Base-by-base conservation (phyloP, 208 protist species). In the Porcisia deanei region DNA sequence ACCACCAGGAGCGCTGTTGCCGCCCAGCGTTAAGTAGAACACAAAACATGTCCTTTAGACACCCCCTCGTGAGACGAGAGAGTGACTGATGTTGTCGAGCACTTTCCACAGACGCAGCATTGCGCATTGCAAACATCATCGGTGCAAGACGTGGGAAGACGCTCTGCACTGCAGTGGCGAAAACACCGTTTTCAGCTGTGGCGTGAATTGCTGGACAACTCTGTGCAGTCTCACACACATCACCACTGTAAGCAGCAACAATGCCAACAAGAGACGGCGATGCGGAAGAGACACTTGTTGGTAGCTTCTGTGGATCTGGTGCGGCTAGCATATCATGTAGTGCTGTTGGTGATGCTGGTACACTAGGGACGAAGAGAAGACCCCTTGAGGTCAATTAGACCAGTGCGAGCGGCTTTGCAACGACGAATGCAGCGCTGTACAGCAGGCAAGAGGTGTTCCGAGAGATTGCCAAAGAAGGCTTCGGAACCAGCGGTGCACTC, bases 121-220 rank as follows among this genome's bases (percentile, higher is more conserved):
- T 30, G 64, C 75, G 83, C 85, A 94, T 90, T 30, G 60, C 72
- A 65, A n/a, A 49, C 67, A 30, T 82, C 58, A 30, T 57, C n/a
- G 10, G 61, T 25, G n/a, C 49, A 65, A 52, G 34, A 37, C 10
- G 68, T 49, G 6, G 63, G 47, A 37, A 69, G 67, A 25, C 58
- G 47, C 55, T 30, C 30, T 75, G 79, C 39, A 60, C 59, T 16
- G 71, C 72, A 20, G 47, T 12, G 57, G 20, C 84, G 55, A 70
- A 90, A 94, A 37, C 86, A 71, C 22, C 79, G 68, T 73, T 85
- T 30, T 88, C 45, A 92, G 84, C 1, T 77, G 77, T 8, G 77
- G 53, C 22, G 75, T 67, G 75, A 87, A 85, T 47, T 86, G 68
- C 59, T 80, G 81, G 14, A 87, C 63, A 16, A 85, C 66, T 14